Evolutionary conservation across 2,329 filamentous ascomycete genomes (phyloP).

Genomic region (Chaetoscypha palmicola): DNA sequence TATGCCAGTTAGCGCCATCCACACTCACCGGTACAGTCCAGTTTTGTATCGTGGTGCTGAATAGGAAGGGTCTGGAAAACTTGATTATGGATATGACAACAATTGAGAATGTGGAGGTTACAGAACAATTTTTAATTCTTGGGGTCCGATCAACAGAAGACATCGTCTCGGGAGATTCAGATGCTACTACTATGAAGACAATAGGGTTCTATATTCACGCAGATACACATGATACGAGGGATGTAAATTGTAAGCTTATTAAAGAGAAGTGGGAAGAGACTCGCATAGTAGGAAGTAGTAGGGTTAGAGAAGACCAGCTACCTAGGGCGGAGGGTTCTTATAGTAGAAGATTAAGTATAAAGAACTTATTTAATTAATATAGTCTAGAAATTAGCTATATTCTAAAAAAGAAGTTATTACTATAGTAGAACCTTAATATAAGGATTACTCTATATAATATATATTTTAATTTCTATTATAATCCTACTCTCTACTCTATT

Average conservation of each 20-base stretch:
- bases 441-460: too few species aligned
- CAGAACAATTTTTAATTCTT: conserved; percentile 46
- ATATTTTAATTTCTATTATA: too few species aligned
- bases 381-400: too few species aligned
- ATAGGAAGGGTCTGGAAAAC: conserved; percentile 64
- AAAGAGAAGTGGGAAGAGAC: conserved; percentile 28
- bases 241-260: conserved; percentile 24
- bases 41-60: conserved; percentile 63
- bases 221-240: conserved; percentile 39
- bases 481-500: too few species aligned
- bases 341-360: too few species aligned
- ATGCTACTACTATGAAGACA: conserved; percentile 32
- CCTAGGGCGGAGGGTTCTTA: too few species aligned
- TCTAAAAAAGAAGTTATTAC: too few species aligned
- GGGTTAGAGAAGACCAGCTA: too few species aligned
- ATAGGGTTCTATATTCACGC: conserved; percentile 51
- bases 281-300: too few species aligned
- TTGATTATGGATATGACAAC: conserved; percentile 58
- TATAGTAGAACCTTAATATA: too few species aligned
- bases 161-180: conserved; percentile 1
- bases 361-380: too few species aligned
- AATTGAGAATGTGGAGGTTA: conserved; percentile 58
- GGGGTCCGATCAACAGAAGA: conserved; percentile 9
- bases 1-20: conserved; percentile 55
- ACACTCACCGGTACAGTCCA: conserved; percentile 34